Conservation (phyloP, 176 grass and related monocot genomes). For the Carex myosuroides region DNA sequence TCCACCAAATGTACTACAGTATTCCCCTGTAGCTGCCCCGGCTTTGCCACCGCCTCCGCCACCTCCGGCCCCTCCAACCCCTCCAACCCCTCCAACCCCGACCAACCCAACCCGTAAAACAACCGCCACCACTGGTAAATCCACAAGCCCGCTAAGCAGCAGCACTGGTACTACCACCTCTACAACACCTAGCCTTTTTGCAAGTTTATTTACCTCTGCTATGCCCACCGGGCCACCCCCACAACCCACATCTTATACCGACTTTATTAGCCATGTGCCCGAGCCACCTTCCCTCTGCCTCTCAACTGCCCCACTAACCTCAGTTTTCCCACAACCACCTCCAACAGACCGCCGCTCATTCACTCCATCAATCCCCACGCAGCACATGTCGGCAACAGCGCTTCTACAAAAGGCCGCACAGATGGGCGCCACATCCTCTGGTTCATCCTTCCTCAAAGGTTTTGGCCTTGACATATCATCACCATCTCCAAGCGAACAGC, state of each 20-base stretch:
- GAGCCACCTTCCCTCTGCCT: slow-evolving; percentile 72
- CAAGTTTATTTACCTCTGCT: slow-evolving; percentile 60
- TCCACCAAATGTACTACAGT: slow-evolving; percentile 10
- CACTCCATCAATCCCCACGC: slow-evolving; percentile 37
- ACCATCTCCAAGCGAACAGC: slow-evolving; percentile 22
- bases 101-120: background rate
- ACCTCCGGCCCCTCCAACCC: background rate
- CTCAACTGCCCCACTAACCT: slow-evolving; percentile 31
- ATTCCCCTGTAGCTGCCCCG: slow-evolving; percentile 43
- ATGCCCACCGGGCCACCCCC: slow-evolving; percentile 22
- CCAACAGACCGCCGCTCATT: slow-evolving; percentile 39
- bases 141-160: slow-evolving; percentile 16
- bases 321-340: slow-evolving; percentile 34
- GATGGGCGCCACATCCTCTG: slow-evolving; percentile 69
- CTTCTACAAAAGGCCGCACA: slow-evolving; percentile 88
- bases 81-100: background rate
- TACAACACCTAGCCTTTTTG: slow-evolving; percentile 45
- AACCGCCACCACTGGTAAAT: slow-evolving; percentile 7
- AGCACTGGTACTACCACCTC: slow-evolving; percentile 28
- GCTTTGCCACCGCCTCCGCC: slow-evolving; percentile 27
- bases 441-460: slow-evolving; percentile 64
- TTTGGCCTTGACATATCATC: slow-evolving; percentile 59
- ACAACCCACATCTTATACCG: slow-evolving; percentile 19
- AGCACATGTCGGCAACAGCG: slow-evolving; percentile 90
- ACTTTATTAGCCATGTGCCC: slow-evolving; percentile 1